Conservation (phyloP, 208 protist genomes). For the Crithidia fasciculata region DNA sequence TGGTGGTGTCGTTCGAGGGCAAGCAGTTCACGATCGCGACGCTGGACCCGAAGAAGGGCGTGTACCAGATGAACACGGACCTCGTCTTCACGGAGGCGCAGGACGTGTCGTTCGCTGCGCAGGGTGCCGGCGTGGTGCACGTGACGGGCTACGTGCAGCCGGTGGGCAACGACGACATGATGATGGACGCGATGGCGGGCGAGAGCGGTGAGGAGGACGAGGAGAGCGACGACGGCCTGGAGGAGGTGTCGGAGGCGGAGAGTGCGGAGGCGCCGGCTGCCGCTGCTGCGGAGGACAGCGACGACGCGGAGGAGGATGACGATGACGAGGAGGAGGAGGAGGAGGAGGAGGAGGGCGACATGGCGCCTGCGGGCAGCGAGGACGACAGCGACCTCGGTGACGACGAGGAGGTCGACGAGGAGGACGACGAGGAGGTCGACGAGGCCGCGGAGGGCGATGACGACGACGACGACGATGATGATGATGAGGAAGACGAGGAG, state of each 20-base stretch:
- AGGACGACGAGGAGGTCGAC: conserved; percentile 34
- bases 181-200: conserved; percentile 50
- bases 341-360: conserved; percentile 35
- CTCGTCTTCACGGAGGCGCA: conserved; percentile 88
- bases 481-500: conserved; percentile 44
- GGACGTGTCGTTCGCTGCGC: conserved; percentile 69
- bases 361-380: conserved; percentile 10
- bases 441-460: conserved; percentile 42
- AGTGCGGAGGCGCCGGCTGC: conserved; percentile 44
- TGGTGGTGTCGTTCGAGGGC: conserved; percentile 79
- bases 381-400: conserved; percentile 22
- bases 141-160: conserved; percentile 89
- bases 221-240: conserved; percentile 48
- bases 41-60: conserved; percentile 81
- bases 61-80: conserved; percentile 88
- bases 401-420: conserved; percentile 25
- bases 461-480: conserved; percentile 43
- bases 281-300: conserved; percentile 14
- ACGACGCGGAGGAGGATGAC: conserved; percentile 32
- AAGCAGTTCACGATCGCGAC: conserved; percentile 91
- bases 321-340: conserved; percentile 23
- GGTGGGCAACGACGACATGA: conserved; percentile 69
- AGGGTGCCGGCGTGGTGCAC: conserved; percentile 78
- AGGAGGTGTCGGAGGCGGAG: conserved; percentile 37
- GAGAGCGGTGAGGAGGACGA: conserved; percentile 37